Base-by-base conservation (phyloP, 1,284 basidiomycete genomes). In the Malassezia brasiliensis region DNA sequence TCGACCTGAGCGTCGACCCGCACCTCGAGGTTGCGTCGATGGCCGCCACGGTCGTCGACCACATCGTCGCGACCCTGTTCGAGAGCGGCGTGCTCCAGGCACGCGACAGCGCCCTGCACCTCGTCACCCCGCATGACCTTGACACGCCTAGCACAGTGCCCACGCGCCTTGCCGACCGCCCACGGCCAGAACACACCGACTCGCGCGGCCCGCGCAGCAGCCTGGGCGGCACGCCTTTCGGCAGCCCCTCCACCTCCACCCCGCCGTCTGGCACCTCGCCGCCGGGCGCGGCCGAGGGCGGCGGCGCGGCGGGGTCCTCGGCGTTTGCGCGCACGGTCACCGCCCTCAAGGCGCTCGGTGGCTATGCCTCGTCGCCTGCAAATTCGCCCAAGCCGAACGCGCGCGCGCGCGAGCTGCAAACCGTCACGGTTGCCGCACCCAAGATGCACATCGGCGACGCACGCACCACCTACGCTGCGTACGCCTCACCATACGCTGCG, bases 1-100 rank as follows among this genome's bases (percentile, higher is more conserved):
- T 96, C 52, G 91, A 96, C 75, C 80, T 98, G 10, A 89, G 89
- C 1, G 85, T 86, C 10, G 94, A 98, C 69, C 87, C 91, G 0
- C 89, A 93, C 70, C 83, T 86, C 46, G 91, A 96, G 72, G 90
- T 98, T 4, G 86, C 89, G 0, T 84, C 86, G 7, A 83, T 88
- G 68, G 90, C 91, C 0, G 85, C 87, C 68, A 93, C 88, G 0
- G 84, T 96, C 19, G 82, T 91, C 42, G 93, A 98, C 76, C 94
- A 91, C 69, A 82, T 96, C 66, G 83, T 88, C 75, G 90, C 90
- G 0, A 80, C 91, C 11, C 81, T 98, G 14, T 78, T 96, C 20
- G 87, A 90, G 64, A 90, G 87, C 14, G 85, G 89, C 0, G 90
- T 96, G 69, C 82, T 83, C 12, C 50, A 56, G 7, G 62, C 61